Base-by-base conservation (phyloP, 192 early-diverging fungal genomes). In the Anaeromyces robustus region DNA sequence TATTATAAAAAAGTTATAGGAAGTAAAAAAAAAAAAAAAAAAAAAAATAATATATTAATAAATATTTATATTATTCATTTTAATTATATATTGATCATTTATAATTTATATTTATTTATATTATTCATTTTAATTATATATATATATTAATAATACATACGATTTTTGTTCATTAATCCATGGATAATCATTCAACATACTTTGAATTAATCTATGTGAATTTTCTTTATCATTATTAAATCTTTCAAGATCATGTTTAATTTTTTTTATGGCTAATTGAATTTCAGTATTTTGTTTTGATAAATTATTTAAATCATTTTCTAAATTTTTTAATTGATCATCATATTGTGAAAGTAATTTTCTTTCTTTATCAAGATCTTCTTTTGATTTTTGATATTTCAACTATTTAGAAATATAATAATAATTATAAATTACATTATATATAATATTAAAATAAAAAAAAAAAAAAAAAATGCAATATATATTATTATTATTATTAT, bases 131-230 rank as follows among this genome's bases (percentile, higher is more conserved):
- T n/a, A n/a, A n/a, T n/a, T 29, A 12, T 12, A 85, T 31, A 22
- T 14, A n/a, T 7, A 39, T n/a, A 30, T 4, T 6, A 26, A 22
- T 29, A 39, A 78, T 30, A 88, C 90, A 82, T 87, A 94, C 88
- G 94, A 89, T 82, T 92, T 93, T 81, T 96, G 92, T 84, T 96
- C 94, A 19, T 81, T 78, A 79, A 99, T 99, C 97, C 97, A 99
- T 34, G 29, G 90, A 79, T 93, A 82, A 30, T 87, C 84, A 13
- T 82, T 83, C 83, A 90, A 87, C 68, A 94, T 82, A 2, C 86
- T 84, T 22, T 85, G 77, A 4, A 93, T 82, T 17, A 82, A 84
- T 18, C 86, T 86, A 43, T 86, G 80, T 3, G 89, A 81, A 30
- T 84, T 83, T 43, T 87, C 84, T 30, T 91, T 89, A 29, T 94